These are phyloP conservation scores for Alisma plantagoaquatica DNA, from an alignment of 106 monocot species.

Conservation along the genomic window DNA sequence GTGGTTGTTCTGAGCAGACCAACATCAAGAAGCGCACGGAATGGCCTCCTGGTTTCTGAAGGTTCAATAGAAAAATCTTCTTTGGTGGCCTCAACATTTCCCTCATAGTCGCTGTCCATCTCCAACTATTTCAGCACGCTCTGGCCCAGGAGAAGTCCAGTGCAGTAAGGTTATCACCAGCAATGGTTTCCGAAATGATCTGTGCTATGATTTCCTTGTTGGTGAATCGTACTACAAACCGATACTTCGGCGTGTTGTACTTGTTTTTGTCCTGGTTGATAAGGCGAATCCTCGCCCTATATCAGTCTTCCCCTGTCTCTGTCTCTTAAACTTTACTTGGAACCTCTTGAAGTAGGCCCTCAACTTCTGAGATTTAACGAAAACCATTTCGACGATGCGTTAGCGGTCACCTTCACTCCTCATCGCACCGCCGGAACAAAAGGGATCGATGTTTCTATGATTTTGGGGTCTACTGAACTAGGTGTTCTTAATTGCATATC, in stretches of 20 bases:
- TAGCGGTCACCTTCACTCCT: no score
- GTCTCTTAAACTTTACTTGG: no score
- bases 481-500: no score
- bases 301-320: constrained; percentile 95
- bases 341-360: no score
- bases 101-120: constrained; percentile 81
- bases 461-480: no score
- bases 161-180: constrained; percentile 92
- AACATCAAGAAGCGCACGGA: constrained; percentile 89
- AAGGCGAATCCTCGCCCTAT: constrained; percentile 71
- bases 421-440: no score
- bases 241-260: constrained; percentile 86
- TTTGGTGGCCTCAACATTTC: constrained; percentile 85
- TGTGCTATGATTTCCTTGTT: constrained; percentile 77
- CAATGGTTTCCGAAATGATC: constrained; percentile 68
- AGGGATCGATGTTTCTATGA: no score
- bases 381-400: no score
- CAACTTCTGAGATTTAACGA: no score
- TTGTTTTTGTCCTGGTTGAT: constrained; percentile 97
- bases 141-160: constrained; percentile 87
- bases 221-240: constrained; percentile 88
- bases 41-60: constrained; percentile 88
- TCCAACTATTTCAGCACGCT: constrained; percentile 70
- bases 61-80: constrained; percentile 92
- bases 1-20: constrained; percentile 87